Base-by-base conservation (phyloP, 495 filamentous ascomycete species). In the Aspergillus nidulans region DNA sequence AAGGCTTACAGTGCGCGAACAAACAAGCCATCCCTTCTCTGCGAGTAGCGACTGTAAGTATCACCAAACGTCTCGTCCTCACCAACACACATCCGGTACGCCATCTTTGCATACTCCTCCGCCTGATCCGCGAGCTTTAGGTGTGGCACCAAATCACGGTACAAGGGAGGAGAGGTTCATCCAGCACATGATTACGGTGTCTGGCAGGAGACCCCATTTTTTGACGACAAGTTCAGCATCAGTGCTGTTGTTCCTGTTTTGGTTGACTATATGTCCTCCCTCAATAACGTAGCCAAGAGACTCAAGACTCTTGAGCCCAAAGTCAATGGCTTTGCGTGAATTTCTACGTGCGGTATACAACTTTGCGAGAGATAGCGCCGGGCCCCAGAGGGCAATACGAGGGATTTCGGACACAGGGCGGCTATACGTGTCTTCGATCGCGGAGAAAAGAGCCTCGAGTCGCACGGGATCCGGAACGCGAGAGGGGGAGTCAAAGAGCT, bases 281-380 rank as follows among this genome's bases (percentile, higher is more conserved):
- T 69, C 60, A 40, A 81, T 65, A 6, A 70, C 61, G 55, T 55
- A 79, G 8, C 77, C 75, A 18, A 77, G 61, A n/a, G 68, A 60
- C 39, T 67, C 62, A 4, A 81, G 47, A 9, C 56, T 52, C 43
- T 49, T 69, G 10, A 77, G 15, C 18, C 54, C 56, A 25, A 60
- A 59, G 26, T 63, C 49, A 7, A 77, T 49, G 4, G 59, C 69
- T 25, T 72, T 67, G 1, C 15, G 26, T 0, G 39, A 41, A 25
- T 61, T 18, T 0, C 44, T 15, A 9, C 39, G 43, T 15, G 23
- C 4, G 4, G 40, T 41, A 21, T 69, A 63, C 4, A 56, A 41
- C 4, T 10, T 13, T n/a, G 71, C 65, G 9, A 78, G 55, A 30
- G 26, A 26, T 18, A 73, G 32, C 52, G 67, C 70, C 12, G 63